Evolutionary conservation across 2,329 filamentous ascomycete species (phyloP).

Genomic region (Colletotrichum gigasporum): DNA sequence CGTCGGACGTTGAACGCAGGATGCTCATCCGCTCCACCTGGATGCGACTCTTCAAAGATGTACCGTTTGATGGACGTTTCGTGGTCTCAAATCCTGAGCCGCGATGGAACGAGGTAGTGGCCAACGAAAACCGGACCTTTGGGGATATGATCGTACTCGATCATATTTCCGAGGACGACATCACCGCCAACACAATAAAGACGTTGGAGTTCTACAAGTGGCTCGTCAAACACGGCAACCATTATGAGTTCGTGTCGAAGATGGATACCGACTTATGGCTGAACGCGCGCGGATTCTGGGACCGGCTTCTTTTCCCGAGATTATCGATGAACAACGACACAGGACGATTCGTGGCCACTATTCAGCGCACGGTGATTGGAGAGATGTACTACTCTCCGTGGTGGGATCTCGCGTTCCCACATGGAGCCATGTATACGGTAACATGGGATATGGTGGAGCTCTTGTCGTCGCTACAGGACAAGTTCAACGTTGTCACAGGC

Average conservation of each 20-base stretch:
- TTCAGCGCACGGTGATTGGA: slow-evolving; percentile 40
- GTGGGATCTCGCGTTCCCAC: slow-evolving; percentile 40
- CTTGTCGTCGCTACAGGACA: slow-evolving; percentile 37
- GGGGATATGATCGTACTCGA: slow-evolving; percentile 46
- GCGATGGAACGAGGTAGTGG: slow-evolving; percentile 37
- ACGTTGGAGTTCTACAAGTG: slow-evolving; percentile 44
- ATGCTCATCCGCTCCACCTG: slow-evolving; percentile 43
- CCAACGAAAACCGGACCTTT: slow-evolving; percentile 42
- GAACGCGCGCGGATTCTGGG: slow-evolving; percentile 43
- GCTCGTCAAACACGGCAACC: slow-evolving; percentile 35
- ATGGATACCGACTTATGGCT: slow-evolving; percentile 44
- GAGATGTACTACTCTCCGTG: slow-evolving; percentile 39
- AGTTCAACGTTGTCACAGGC: slow-evolving; percentile 38
- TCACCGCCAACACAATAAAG: slow-evolving; percentile 45
- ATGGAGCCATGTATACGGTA: slow-evolving; percentile 45
- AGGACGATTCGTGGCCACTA: slow-evolving; percentile 18
- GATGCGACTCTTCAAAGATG: slow-evolving; percentile 41
- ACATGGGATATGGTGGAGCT: slow-evolving; percentile 44
- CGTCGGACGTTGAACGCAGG: slow-evolving; percentile 38
- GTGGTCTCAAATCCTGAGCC: slow-evolving; percentile 42
- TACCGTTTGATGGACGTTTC: slow-evolving; percentile 42
- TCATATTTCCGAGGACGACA: slow-evolving; percentile 40
- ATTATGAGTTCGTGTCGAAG: slow-evolving; percentile 44
- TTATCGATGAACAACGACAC: slow-evolving; percentile 31
- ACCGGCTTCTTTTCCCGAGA: slow-evolving; percentile 38